Evolutionary conservation across 108 stramenopile genomes (phyloP), one percentile per base, ranked within the genome.

Genomic region (Nannochloropsis oceanica): DNA sequence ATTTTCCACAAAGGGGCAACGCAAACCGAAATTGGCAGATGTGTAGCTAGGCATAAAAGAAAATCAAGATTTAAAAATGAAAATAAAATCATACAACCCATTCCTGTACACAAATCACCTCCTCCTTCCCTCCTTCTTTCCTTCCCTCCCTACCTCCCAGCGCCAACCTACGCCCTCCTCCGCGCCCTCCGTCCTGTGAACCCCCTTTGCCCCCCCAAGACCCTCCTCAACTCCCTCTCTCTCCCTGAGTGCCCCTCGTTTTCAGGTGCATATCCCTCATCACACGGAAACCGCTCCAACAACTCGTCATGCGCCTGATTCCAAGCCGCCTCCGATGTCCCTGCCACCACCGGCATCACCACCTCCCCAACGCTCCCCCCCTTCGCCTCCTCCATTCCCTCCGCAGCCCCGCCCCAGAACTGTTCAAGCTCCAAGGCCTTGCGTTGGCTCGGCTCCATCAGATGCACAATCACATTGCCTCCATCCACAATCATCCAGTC

Each of bases 401-500:
- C 81, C 82, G 82, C 27, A 50, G 83, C 46, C 20, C 44, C 79
- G n/a, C 27, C 86, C 86, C 86, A 87, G 79, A 83, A 79, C 43
- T 44, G 46, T 79, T 87, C 86, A 7, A 87, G 86, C 73, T 43
- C 86, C 2, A 83, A 79, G 79, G 83, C 86, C 83, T 79, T 43
- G 43, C 86, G 43, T 8, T 82, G 83, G 42, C 43, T 79, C 7
- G 83, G 83, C 79, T 46, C 46, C 86, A 87, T 87, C 22, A 87
- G 46, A 34, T 87, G 87, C 80, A 87, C 87, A 80, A 87, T 87
- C 44, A 87, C n/a, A 34, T 87, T 87, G 44, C 83, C 83, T 80
- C 87, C 83, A 44, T 87, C 87, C n/a, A 87, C 84, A 25, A 87
- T 83, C 83, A 87, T 87, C 87, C 87, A 87, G 46, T 87, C 87